These are phyloP conservation scores for Houttuynia cordata DNA, from an alignment of 164 flowering plant species.

Conservation along the genomic window DNA sequence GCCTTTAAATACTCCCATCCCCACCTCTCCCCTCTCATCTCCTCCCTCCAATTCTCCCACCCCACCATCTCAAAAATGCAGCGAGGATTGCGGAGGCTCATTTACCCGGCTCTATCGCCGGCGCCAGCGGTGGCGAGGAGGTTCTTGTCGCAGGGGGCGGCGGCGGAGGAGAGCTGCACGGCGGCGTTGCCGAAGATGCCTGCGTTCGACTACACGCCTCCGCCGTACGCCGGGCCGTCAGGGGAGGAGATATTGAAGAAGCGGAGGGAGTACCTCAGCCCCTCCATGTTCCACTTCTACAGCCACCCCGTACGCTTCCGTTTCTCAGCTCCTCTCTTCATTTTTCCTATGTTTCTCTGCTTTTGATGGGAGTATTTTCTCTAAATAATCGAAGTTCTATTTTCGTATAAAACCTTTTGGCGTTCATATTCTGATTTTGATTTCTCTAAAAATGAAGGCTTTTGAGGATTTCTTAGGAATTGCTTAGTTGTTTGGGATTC, in stretches of 20 bases:
- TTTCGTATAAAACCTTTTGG: no score
- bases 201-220: slow-evolving; percentile 78
- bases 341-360: not conserved
- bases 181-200: slow-evolving; percentile 52
- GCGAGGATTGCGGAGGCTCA: not conserved
- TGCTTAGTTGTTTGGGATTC: no score
- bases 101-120: not conserved
- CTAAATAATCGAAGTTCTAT: no score
- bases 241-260: slow-evolving; percentile 56
- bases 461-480: no score
- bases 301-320: slow-evolving; percentile 33
- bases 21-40: no score
- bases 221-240: slow-evolving; percentile 73
- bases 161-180: slow-evolving; percentile 9
- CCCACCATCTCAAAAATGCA: no score
- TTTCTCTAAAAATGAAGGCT: no score
- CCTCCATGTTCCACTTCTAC: slow-evolving; percentile 66
- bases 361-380: no score
- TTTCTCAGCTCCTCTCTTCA: no score
- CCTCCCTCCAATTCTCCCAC: no score
- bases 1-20: no score
- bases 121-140: not conserved
- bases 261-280: slow-evolving; percentile 66
- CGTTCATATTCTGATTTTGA: no score
- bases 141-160: slow-evolving; percentile 14